These are phyloP conservation scores for rapeseed (Brassica napus) DNA, from an alignment of 345 rosid genomes.

Conservation along the genomic window DNA sequence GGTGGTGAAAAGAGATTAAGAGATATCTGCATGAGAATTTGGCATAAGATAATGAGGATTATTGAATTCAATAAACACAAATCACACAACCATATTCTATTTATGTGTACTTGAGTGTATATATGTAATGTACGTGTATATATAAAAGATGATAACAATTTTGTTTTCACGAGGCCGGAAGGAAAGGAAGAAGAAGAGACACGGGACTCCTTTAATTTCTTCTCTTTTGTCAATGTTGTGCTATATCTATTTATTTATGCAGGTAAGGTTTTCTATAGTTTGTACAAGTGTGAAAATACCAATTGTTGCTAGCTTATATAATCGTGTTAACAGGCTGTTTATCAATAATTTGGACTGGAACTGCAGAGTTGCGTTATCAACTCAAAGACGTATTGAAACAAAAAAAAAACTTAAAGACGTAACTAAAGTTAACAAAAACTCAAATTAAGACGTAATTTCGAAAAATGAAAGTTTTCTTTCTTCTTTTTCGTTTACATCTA, in stretches of 20 bases:
- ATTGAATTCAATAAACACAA: conserved; percentile 23
- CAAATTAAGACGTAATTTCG: no score
- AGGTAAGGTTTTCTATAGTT: conserved; percentile 21
- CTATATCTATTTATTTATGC: conserved; percentile 15
- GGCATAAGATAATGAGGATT: conserved; percentile 17
- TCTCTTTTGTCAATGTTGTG: conserved; percentile 35
- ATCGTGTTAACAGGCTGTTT: neutral
- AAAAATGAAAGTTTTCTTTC: no score
- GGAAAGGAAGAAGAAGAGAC: conserved; percentile 37
- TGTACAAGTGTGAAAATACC: conserved; percentile 8
- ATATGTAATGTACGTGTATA: neutral
- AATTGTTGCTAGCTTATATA: neutral
- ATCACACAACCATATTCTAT: conserved; percentile 25
- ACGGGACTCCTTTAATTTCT: conserved; percentile 32
- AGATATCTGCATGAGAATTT: conserved; percentile 28
- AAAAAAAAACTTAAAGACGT: neutral
- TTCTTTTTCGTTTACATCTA: no score
- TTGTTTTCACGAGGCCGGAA: conserved; percentile 41
- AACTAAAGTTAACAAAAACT: neutral
- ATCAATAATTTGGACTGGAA: neutral
- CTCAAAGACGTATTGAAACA: neutral
- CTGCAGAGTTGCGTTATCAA: neutral
- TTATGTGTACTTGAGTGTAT: conserved; percentile 7
- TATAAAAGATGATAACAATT: conserved; percentile 24
- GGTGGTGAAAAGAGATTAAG: conserved; percentile 22